Conservation (phyloP, 331 rosid genomes). For the Pyrus hybrid region DNA sequence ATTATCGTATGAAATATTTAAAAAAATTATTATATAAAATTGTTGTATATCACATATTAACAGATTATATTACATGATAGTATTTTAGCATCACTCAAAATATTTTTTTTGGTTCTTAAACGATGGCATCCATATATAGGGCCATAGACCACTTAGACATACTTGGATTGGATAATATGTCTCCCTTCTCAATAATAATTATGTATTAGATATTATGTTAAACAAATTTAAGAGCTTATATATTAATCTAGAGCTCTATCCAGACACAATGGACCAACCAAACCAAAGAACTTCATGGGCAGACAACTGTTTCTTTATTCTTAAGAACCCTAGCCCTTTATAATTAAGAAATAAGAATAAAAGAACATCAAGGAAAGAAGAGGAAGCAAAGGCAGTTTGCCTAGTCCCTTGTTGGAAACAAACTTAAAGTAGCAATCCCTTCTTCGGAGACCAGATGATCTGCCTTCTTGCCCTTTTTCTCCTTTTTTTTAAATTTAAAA, state of each 20-base stretch:
- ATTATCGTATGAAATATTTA: too few relatives aligned
- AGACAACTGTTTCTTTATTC: neutral
- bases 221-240: neutral
- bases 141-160: neutral
- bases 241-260: neutral
- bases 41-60: neutral
- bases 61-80: neutral
- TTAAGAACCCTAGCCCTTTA: neutral
- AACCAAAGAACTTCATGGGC: constrained; percentile 1
- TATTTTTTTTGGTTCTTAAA: too few relatives aligned
- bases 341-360: neutral
- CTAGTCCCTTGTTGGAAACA: neutral
- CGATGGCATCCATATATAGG: neutral
- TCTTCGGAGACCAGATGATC: constrained; percentile 7
- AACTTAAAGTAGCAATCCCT: constrained; percentile 1
- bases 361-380: neutral
- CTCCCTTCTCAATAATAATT: neutral
- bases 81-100: too few relatives aligned
- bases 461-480: neutral
- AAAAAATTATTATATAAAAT: too few relatives aligned
- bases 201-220: neutral
- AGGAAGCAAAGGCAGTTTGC: neutral
- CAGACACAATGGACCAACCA: constrained; percentile 6
- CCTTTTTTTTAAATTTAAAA: neutral
- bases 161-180: neutral